phyloP scores from a whole-genome alignment of 2,329 filamentous ascomycete species.

The Rhytidhysteron rufulum region DNA sequence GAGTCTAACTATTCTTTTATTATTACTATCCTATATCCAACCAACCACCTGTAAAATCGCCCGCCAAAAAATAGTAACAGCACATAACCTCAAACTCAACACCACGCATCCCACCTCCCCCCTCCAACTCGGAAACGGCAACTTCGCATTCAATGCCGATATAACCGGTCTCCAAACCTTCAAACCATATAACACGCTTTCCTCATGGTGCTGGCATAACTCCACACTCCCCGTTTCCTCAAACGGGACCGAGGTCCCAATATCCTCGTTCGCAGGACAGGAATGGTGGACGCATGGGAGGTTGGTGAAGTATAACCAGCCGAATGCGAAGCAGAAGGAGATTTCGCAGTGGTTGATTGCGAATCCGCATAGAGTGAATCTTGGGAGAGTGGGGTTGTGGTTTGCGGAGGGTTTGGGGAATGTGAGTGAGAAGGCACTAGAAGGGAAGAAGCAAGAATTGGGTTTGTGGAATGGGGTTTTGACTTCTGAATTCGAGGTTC shows the following conservation, averaged over 20 bases:
- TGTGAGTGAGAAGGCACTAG: conserved; percentile 38
- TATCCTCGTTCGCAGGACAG: conserved; percentile 39
- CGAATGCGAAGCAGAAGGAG: conserved; percentile 37
- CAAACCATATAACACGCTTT: conserved; percentile 39
- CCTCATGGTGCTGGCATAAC: conserved; percentile 47
- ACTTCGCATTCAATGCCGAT: conserved; percentile 47
- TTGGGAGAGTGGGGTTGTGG: conserved; percentile 47
- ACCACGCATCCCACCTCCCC: conserved; percentile 50
- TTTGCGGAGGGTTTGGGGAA: conserved; percentile 33
- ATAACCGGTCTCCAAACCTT: conserved; percentile 47
- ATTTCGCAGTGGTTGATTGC: conserved; percentile 53
- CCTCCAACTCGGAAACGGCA: conserved; percentile 48
- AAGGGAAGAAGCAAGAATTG: conserved; percentile 40
- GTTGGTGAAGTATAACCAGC: conserved; percentile 42
- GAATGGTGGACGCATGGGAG: conserved; percentile 45
- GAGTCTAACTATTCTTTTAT: conserved; percentile 7
- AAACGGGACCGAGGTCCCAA: conserved; percentile 30
- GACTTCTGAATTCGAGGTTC: conserved; percentile 42
- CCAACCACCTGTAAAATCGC: conserved; percentile 15
- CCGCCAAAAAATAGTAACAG: conserved; percentile 24
- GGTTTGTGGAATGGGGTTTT: conserved; percentile 49
- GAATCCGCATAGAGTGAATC: conserved; percentile 52
- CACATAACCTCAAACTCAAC: conserved; percentile 48
- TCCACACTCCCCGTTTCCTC: conserved; percentile 39
- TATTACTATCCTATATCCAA: conserved; percentile 5